A percentile compares a stretch with the other conserved stretches of the same genome.
These are phyloP conservation scores for Lactarius quietus DNA, from an alignment of 768 basidiomycete genomes.

Conservation along the genomic window DNA sequence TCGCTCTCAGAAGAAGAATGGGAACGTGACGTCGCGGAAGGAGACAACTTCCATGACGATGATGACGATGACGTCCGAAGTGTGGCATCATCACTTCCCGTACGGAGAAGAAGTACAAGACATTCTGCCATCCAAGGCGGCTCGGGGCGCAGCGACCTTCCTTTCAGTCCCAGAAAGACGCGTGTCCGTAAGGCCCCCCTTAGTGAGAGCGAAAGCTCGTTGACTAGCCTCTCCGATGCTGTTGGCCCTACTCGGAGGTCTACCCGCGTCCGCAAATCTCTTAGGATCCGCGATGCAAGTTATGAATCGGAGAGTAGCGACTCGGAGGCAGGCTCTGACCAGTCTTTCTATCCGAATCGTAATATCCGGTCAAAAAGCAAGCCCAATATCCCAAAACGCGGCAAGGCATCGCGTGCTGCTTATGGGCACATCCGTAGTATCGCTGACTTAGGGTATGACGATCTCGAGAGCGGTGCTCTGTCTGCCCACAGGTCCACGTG, in stretches of 20 bases:
- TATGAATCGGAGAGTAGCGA: slow-evolving; percentile 31
- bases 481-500: slow-evolving; percentile 61
- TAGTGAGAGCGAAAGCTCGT: slow-evolving; percentile 39
- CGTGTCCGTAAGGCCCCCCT: slow-evolving; percentile 39
- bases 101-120: slow-evolving; percentile 25
- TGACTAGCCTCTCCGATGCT: slow-evolving; percentile 26
- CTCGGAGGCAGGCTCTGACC: slow-evolving; percentile 9
- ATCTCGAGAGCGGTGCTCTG: slow-evolving; percentile 53
- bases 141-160: slow-evolving; percentile 39
- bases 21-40: slow-evolving; percentile 29
- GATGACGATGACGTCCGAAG: slow-evolving; percentile 25
- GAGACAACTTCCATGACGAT: slow-evolving; percentile 14
- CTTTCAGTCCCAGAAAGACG: slow-evolving; percentile 67
- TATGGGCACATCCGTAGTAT: slow-evolving; percentile 47
- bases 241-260: slow-evolving; percentile 42
- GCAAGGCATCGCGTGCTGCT: slow-evolving; percentile 42
- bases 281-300: slow-evolving; percentile 34
- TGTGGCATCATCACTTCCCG: slow-evolving; percentile 2
- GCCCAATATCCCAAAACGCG: slow-evolving; percentile 33
- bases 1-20: slow-evolving; percentile 37
- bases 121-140: slow-evolving; percentile 12
- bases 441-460: slow-evolving; percentile 42
- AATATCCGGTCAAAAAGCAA: slow-evolving; percentile 31
- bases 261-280: slow-evolving; percentile 42
- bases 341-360: slow-evolving; percentile 36